Conservation (phyloP, 2,329 filamentous ascomycete genomes). For the Aspergillus floridensis region DNA sequence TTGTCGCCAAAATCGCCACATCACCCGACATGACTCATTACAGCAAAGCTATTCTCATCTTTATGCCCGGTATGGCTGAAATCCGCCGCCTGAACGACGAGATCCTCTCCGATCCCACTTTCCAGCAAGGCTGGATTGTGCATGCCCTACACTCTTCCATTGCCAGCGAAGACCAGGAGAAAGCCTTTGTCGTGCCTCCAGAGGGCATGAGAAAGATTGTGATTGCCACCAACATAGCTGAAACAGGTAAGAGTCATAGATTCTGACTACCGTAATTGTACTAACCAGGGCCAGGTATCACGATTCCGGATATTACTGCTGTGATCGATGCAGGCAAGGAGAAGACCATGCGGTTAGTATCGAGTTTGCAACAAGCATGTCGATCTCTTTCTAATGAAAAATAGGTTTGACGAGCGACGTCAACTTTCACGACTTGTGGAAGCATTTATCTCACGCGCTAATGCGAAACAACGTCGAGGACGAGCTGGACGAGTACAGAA, state of each 20-base stretch:
- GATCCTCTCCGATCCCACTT: conserved; percentile 71
- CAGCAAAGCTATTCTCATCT: conserved; percentile 90
- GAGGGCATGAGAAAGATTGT: conserved; percentile 86
- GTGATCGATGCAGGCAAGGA: conserved; percentile 97
- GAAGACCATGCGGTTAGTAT: conserved; percentile 71
- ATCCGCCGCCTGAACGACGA: conserved; percentile 86
- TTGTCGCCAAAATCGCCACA: conserved; percentile 73
- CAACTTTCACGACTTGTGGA: conserved; percentile 90
- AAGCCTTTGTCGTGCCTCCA: conserved; percentile 83
- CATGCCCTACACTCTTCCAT: conserved; percentile 93
- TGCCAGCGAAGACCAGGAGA: conserved; percentile 92
- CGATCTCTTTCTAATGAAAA: conserved; percentile 9
- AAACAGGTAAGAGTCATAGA: conserved; percentile 65
- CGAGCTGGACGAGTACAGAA: conserved; percentile 94
- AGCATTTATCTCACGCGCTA: conserved; percentile 91
- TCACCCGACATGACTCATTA: conserved; percentile 65
- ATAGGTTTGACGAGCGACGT: conserved; percentile 83
- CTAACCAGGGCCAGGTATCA: conserved; percentile 57
- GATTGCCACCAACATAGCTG: conserved; percentile 94
- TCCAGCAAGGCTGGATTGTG: conserved; percentile 75
- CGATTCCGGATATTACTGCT: conserved; percentile 95
- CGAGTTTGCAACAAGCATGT: neutral
- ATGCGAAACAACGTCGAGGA: conserved; percentile 90
- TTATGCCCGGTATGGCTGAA: conserved; percentile 90
- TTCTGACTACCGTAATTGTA: neutral